Percentiles rank a stretch among this genome's conserved stretches.
These are phyloP conservation scores for Pseudopyrenochaeta lycopersici DNA, from an alignment of 2,329 filamentous ascomycete species.

Conservation along the genomic window DNA sequence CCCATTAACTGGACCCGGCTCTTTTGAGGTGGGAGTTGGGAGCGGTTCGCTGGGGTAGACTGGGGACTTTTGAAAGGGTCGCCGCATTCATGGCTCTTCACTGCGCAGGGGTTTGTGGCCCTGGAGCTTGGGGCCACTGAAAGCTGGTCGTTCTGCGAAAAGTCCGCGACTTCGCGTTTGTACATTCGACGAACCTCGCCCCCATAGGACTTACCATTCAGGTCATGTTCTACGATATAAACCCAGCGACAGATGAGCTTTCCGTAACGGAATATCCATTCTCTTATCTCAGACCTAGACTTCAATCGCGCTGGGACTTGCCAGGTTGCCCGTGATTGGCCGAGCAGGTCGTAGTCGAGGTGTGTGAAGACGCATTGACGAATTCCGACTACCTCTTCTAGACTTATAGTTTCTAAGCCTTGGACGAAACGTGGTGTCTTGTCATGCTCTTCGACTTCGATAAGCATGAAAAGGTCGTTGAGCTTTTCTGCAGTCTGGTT, in stretches of 20 bases:
- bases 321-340: background rate
- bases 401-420: conserved; percentile 1
- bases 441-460: conserved; percentile 8
- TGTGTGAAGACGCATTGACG: conserved; percentile 8
- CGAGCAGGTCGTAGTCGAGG: background rate
- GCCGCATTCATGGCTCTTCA: background rate
- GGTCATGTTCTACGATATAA: conserved; percentile 8
- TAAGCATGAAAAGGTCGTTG: conserved; percentile 14
- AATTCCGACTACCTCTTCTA: background rate
- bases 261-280: conserved; percentile 15
- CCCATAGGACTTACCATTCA: conserved; percentile 12
- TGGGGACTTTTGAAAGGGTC: conserved; percentile 3
- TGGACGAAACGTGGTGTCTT: background rate
- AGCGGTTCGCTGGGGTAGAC: background rate
- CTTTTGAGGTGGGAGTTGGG: background rate
- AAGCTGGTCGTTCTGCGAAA: background rate
- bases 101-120: background rate
- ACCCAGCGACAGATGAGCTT: conserved; percentile 22
- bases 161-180: conserved; percentile 10
- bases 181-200: conserved; percentile 19
- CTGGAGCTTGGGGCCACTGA: background rate
- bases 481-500: conserved; percentile 19
- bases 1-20: conserved; percentile 13
- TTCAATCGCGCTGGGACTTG: background rate
- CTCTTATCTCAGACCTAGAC: conserved; percentile 4